Conservation (phyloP, 768 basidiomycete genomes). For the Suillus variegatus region DNA sequence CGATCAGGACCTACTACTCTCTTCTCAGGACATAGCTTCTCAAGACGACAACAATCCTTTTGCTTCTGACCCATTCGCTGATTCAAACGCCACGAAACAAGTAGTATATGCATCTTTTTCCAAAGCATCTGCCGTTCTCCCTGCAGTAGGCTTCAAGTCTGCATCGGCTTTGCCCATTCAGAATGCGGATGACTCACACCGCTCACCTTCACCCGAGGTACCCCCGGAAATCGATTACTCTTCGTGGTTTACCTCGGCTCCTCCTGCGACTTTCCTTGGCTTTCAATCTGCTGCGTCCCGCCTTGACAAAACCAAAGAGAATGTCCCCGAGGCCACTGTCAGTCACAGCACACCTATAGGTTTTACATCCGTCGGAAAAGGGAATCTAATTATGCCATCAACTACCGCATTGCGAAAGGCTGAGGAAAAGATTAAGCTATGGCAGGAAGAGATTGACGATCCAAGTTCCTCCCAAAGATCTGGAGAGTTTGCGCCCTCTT, state of each 20-base stretch:
- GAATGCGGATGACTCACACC: conserved; percentile 9
- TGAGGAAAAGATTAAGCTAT: conserved; percentile 49
- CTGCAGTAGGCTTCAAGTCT: background rate
- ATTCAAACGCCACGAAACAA: background rate
- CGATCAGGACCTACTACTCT: background rate
- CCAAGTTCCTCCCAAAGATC: conserved; percentile 6
- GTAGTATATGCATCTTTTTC: conserved; percentile 21
- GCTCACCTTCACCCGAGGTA: conserved; percentile 40
- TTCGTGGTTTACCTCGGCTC: conserved; percentile 50
- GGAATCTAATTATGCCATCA: conserved; percentile 52
- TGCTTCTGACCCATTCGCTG: background rate
- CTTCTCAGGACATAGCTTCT: background rate
- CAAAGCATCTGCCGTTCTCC: conserved; percentile 16
- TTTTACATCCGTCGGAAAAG: conserved; percentile 28
- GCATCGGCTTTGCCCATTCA: background rate
- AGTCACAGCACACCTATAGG: conserved; percentile 28
- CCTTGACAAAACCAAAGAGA: conserved; percentile 6
- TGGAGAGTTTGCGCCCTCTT: conserved; percentile 4
- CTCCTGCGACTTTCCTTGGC: conserved; percentile 28
- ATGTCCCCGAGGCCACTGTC: conserved; percentile 4
- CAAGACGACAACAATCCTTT: conserved; percentile 27
- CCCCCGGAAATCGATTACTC: conserved; percentile 43
- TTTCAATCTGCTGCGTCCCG: conserved; percentile 39
- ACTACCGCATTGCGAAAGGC: conserved; percentile 55
- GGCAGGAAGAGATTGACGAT: conserved; percentile 43